Evolutionary conservation across 768 basidiomycete genomes (phyloP).

Genomic region (Tylopilus sp.): DNA sequence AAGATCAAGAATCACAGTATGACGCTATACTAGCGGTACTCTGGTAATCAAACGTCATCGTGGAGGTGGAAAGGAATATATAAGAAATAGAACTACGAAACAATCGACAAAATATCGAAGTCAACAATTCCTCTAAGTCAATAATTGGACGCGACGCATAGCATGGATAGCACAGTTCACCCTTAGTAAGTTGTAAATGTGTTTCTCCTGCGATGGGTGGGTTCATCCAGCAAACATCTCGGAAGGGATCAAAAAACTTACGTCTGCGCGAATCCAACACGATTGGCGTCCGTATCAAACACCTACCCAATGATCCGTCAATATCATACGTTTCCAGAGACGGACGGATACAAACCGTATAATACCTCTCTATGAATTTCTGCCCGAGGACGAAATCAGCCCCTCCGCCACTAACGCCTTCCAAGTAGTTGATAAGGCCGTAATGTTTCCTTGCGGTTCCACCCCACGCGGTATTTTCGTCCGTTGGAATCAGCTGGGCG

Average conservation of each 20-base stretch:
- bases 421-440: conserved; percentile 2
- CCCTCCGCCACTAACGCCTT: background rate
- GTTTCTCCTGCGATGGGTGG: conserved; percentile 13
- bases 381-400: conserved; percentile 1
- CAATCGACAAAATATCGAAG: no score
- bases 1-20: no score
- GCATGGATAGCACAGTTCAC: background rate
- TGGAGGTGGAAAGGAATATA: no score
- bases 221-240: background rate
- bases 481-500: conserved; percentile 17
- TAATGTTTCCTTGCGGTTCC: conserved; percentile 11
- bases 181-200: conserved; percentile 11
- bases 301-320: conserved; percentile 6
- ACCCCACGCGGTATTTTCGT: conserved; percentile 15
- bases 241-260: conserved; percentile 7
- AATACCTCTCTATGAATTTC: conserved; percentile 4
- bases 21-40: no score
- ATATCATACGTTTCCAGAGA: background rate
- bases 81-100: no score
- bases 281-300: conserved; percentile 19
- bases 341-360: conserved; percentile 1
- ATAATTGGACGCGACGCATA: no score
- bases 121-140: no score
- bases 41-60: no score
- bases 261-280: conserved; percentile 23